Base-by-base conservation (phyloP, 257 asterid genomes). In the Rubia yunnanensis region DNA sequence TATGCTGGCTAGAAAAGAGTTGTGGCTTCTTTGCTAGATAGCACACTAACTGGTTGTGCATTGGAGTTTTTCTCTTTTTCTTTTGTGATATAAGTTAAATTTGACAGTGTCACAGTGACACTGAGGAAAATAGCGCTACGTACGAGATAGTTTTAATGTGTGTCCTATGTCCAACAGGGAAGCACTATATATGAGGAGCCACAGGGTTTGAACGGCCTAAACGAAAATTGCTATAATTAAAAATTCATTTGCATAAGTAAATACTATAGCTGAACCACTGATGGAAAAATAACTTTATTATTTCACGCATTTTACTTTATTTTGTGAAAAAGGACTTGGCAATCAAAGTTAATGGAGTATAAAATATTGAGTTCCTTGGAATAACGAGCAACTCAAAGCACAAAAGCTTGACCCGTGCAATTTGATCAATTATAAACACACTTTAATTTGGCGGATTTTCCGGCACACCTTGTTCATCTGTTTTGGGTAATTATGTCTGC, bases 391-490 rank as follows among this genome's bases (percentile, higher is more conserved):
- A 27, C 62, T 56, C 62, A 10, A 56, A 56, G 44, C 44, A 18
- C 8, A 30, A 31, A n/a, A 32, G 44, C 64, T 0, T 30, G 44
- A 31, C 44, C 64, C 64, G 35, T 59, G 44, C 44, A 17, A 59
- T 57, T 28, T 27, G 63, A 57, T 57, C 2, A 56, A 57, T 59
- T 28, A 58, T 28, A 28, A 58, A 28, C 32, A 28, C 27, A 17
- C 38, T 22, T 32, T 60, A 5, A n/a, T 15, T 4, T 53, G 64
- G 70, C 74, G 70, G 74, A 70, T 53, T 53, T 64, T 39, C 54
- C 65, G 75, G 75, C 65, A 70, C 60, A 31, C 35, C 57, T 52
- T 70, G 54, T 39, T 22, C 38, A 15, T 28, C 22, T 44, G 52
- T 55, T 54, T 14, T 14, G 41, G 22, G 57, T 63, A 70, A 70